Base-by-base conservation (phyloP, 495 filamentous ascomycete genomes). In the Penicillium subrubescens region DNA sequence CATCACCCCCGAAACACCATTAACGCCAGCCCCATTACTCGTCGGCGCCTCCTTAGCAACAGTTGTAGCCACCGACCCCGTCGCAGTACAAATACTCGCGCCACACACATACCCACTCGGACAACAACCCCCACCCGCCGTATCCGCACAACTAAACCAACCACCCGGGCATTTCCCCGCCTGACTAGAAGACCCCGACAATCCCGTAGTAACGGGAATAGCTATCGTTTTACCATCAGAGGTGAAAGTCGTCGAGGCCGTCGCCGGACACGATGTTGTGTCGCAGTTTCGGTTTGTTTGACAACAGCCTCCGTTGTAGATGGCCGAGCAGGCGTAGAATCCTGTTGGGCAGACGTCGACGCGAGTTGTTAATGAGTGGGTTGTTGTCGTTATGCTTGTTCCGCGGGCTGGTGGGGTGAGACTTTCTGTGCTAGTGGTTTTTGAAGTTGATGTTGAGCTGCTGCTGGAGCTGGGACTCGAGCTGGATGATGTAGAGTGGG, bases 271-370 rank as follows among this genome's bases (percentile, higher is more conserved):
- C 71, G 88, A 72, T 63, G 93, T 83, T 71, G 87, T 76, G 72
- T 88, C 87, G 75, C 94, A 97, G 75, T 96, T 82, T 33, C 93
- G 86, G 1, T 92, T 93, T 7, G 91, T 91, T 27, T 88, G 90
- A 75, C 92, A 95, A 76, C 92, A 95, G 5, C 91, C 91, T 51
- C 87, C 88, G 3, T 86, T 83, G 61, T 90, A 87, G 56, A 84
- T 82, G 1, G 85, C 85, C 52, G 82, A 84, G 71, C 90, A 89
- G 57, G 87, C 84, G 76, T 95, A 95, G 80, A 91, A 92, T 2
- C 91, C 88, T 0, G 87, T 85, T 15, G 93, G 90, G 67, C 89
- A 91, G 59, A 67, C 43, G 19, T 61, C 55, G 2, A 63, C 53
- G 15, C 56, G 55, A 11, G 69, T 73, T 12, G 69, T 74, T 29